Base-by-base conservation (phyloP, 1,284 basidiomycete species). In the Rhodotorula sp. region DNA sequence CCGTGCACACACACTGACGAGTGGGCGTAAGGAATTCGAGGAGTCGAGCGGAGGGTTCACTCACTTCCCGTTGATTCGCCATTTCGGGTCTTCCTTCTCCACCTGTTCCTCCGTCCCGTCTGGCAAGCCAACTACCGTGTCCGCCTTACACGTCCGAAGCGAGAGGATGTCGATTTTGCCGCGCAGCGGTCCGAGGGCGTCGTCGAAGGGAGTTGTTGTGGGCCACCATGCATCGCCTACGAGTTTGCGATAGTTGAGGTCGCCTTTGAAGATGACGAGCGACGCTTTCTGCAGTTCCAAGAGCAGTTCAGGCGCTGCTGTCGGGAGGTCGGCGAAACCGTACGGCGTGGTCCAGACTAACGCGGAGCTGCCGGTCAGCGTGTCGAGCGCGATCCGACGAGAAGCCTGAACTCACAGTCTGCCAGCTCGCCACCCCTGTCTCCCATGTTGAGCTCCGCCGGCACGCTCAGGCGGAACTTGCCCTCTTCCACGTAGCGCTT, bases 251-350 rank as follows among this genome's bases (percentile, higher is more conserved):
- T 61, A 55, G 56, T 71, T 67, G 72, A 65, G 64, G 82, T 96
- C 94, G 24, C 94, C 94, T 86, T 90, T 99, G 84, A 98, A 96
- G 67, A 99, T 86, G 9, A 97, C 94, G 20, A 99, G 82, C 19
- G 85, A 86, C 69, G 90, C 89, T 51, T 82, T 82, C 62, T 84
- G 82, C 62, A 99, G 80, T 64, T 84, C 82, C 2, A 81, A 76
- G 77, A 88, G 86, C 15, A 95, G 81, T 30, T 82, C 82, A 0
- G 86, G 85, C 4, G 88, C 89, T 27, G 83, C 82, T 11, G 80
- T 81, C 55, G 86, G 82, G 85, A 95, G 85, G 76, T 91, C 85
- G 86, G 90, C 92, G 79, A 91, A 96, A 15, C 91, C 87, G 79
- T 85, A 86, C 3, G 90, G 89, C 19, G 85, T 85, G 0, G 91